Evolutionary conservation across 805 yeast genomes (phyloP), one percentile per base, ranked within the genome.

Genomic region (Lipomyces orientalis): DNA sequence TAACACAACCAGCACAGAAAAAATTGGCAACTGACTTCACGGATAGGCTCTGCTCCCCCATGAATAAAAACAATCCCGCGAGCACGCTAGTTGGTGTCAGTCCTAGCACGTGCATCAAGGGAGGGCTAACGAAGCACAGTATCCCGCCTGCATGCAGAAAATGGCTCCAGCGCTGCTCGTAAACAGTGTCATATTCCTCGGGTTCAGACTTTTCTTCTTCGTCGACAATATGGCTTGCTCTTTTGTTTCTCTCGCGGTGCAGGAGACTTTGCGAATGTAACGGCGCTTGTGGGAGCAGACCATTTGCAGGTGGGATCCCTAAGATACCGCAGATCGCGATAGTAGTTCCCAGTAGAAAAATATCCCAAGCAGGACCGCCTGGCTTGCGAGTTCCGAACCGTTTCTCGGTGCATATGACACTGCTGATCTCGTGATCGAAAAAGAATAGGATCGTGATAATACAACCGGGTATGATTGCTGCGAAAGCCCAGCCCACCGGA

Each of bases 51-150:
- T 52, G 34, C 31, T 52, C 31, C 3, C 55, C 34, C 55, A 52
- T 52, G 35, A n/a, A 52, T 25, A 52, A 19, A 31, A 52, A 52
- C 19, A 52, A 5, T 52, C 55, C 55, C 0, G 55, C 31, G 9
- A 52, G 55, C 9, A 52, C 55, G 55, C 55, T 52, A 12, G 55
- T 52, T 52, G 55, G 55, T 52, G 55, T 52, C 55, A 52, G 10
- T 31, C 55, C 55, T 16, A 52, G 4, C 33, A 52, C 55, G 34
- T 52, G 12, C 55, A 52, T 52, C 12, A 52, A 52, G 14, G 55
- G 55, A 4, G 55, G 55, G 34, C 34, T 25, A 12, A 52, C 55
- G 31, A 52, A 52, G 34, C 34, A 25, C 34, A 52, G 7, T 25
- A 52, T 52, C 9, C 34, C 55, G 19, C 31, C 8, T 5, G 34